Evolutionary conservation across 1,139 yeast genomes (phyloP), one percentile per base, ranked within the genome.

Genomic region (Suhomyces bribrorum): DNA sequence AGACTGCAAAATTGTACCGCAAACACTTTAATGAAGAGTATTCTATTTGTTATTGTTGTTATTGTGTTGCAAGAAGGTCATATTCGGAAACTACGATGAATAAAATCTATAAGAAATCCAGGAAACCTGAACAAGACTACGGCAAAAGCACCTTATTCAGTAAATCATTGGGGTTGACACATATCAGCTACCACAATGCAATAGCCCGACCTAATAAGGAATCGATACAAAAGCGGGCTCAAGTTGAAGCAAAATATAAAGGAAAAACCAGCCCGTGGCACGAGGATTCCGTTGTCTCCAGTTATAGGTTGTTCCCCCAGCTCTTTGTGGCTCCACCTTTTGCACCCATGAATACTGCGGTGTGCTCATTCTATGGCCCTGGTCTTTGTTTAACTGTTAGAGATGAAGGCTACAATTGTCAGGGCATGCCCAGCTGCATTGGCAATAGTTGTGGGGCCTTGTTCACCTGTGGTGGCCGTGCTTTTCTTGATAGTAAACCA

Each of bases 21-120:
- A 34, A 37, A 13, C 33, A 29, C 27, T 61, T 39, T 42, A 43
- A 46, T 12, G 55, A 54, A 29, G 56, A 57, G 3, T 62, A 62
- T 34, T 52, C 62, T 14, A 47, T 58, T 22, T 62, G 67, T 34
- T 46, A 52, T 35, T 62, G 67, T 32, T 52, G 56, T 56, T 60
- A 55, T 35, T 62, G 66, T 31, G 45, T 51, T 16, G 38, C 36
- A 5, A 24, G 31, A 2, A 31, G 49, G n/a, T 25, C 41, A 5
- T 40, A 38, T 5, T 27, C 47, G 1, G 36, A 30, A 7, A 16
- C 47, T 8, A 41, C 36, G 12, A 14, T 46, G 7, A 38, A 29
- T 26, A 41, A 33, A 9, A 18, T 49, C 7, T 49, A 48, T 26
- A 37, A 27, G 31, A 35, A 29, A 28, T 32, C 23, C 14, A 20